phyloP scores from a whole-genome alignment of 306 rosid genomes.

The Morella rubra region DNA sequence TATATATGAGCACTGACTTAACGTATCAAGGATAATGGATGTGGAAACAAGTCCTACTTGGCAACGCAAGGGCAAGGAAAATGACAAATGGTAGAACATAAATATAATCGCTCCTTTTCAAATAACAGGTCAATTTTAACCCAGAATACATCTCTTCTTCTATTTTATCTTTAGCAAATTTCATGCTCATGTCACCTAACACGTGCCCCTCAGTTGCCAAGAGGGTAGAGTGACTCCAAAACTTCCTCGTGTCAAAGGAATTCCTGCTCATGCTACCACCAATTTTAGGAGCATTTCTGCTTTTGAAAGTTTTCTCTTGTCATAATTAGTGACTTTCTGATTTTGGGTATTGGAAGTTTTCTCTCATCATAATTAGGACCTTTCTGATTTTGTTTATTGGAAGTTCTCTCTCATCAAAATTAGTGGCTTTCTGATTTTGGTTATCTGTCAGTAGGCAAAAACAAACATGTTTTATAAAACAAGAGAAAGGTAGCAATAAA shows the following conservation, averaged over 20 bases:
- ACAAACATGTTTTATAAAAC: no score
- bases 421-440: neutral
- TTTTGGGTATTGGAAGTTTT: neutral
- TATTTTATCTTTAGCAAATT: neutral
- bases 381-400: neutral
- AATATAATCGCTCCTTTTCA: neutral
- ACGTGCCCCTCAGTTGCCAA: neutral
- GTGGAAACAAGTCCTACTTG: neutral
- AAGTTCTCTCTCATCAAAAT: neutral
- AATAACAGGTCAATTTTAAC: neutral
- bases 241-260: neutral
- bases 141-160: neutral
- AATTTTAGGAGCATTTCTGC: neutral
- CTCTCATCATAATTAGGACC: neutral
- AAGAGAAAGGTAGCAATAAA: no score
- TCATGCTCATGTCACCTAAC: neutral
- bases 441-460: neutral
- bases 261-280: neutral
- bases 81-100: neutral
- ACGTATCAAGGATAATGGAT: neutral
- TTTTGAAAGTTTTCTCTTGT: neutral
- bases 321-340: neutral
- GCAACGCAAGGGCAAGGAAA: neutral
- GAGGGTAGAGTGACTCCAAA: neutral
- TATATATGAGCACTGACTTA: slow-evolving; percentile 2